These are phyloP conservation scores for Metarhizium humberi DNA, from an alignment of 2,329 filamentous ascomycete genomes.

Conservation along the genomic window DNA sequence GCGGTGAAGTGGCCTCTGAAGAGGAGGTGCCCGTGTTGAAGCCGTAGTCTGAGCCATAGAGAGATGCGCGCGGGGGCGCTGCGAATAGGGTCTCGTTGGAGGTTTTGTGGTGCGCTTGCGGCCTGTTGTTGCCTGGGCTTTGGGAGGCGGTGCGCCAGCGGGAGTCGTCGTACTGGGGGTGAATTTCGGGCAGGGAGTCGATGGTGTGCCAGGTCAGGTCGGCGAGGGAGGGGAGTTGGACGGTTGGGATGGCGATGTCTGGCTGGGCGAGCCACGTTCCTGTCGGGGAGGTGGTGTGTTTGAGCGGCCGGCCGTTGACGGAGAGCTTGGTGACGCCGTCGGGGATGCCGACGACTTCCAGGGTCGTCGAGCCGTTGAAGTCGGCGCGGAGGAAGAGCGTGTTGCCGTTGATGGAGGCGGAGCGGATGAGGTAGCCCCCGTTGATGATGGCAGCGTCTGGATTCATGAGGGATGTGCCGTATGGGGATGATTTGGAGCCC, in stretches of 20 bases:
- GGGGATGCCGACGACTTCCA: constrained; percentile 61
- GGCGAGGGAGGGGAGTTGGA: constrained; percentile 33
- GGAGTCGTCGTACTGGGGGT: constrained; percentile 56
- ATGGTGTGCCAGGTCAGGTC: constrained; percentile 58
- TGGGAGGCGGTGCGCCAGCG: constrained; percentile 38
- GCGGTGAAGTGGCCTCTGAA: constrained; percentile 63
- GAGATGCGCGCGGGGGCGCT: constrained; percentile 53
- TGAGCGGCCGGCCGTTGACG: constrained; percentile 29
- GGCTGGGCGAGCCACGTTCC: constrained; percentile 42
- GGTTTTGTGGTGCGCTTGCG: constrained; percentile 42
- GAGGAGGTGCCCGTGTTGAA: constrained; percentile 61
- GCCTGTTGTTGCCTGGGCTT: constrained; percentile 9
- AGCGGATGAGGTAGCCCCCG: constrained; percentile 55
- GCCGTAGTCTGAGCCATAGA: constrained; percentile 66
- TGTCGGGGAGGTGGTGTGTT: constrained; percentile 26
- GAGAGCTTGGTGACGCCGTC: constrained; percentile 33
- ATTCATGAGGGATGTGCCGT: constrained; percentile 25
- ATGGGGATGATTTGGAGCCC: constrained; percentile 17
- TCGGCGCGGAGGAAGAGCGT: constrained; percentile 58
- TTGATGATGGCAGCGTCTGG: constrained; percentile 46
- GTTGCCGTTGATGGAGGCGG: constrained; percentile 43
- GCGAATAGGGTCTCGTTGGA: constrained; percentile 51
- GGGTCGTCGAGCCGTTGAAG: constrained; percentile 49
- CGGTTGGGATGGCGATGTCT: constrained; percentile 38
- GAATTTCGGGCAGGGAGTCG: constrained; percentile 63